phyloP scores from a whole-genome alignment of 306 rosid genomes.

The Lagenaria siceraria region DNA sequence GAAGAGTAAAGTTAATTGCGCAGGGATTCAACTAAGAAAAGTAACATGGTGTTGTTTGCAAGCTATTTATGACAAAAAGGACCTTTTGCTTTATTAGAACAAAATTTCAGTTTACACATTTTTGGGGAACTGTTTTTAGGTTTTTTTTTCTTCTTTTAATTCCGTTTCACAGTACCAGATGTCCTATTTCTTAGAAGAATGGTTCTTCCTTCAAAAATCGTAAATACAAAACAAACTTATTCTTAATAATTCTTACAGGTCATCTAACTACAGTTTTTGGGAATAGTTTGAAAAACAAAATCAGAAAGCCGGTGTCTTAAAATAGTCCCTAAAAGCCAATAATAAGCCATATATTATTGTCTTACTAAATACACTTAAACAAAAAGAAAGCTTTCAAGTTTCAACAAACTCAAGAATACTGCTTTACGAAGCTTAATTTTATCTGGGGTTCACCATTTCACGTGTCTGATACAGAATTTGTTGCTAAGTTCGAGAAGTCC shows the following conservation, averaged over 20 bases:
- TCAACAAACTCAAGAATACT: not conserved
- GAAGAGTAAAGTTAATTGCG: not conserved
- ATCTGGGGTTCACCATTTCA: conserved; percentile 1
- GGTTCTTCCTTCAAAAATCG: not conserved
- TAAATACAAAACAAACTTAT: not conserved
- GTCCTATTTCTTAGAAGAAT: not conserved
- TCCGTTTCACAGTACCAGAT: not conserved
- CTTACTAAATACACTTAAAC: not conserved
- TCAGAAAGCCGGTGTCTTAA: not conserved
- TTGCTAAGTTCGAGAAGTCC: not conserved
- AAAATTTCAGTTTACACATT: not conserved
- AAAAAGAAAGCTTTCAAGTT: not conserved
- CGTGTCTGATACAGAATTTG: not conserved
- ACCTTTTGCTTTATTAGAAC: not conserved
- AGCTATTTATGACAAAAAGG: not conserved
- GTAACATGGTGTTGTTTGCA: not conserved
- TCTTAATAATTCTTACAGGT: not conserved
- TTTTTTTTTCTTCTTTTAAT: not conserved
- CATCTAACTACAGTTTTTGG: not conserved
- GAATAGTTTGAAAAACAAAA: not conserved
- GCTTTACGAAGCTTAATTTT: not conserved
- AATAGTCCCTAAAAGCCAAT: not conserved
- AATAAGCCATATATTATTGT: not conserved
- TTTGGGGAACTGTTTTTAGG: not conserved
- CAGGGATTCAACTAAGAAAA: not conserved